These are phyloP conservation scores for Pythium sp. DNA, from an alignment of 352 stramenopile species.

Conservation along the genomic window DNA sequence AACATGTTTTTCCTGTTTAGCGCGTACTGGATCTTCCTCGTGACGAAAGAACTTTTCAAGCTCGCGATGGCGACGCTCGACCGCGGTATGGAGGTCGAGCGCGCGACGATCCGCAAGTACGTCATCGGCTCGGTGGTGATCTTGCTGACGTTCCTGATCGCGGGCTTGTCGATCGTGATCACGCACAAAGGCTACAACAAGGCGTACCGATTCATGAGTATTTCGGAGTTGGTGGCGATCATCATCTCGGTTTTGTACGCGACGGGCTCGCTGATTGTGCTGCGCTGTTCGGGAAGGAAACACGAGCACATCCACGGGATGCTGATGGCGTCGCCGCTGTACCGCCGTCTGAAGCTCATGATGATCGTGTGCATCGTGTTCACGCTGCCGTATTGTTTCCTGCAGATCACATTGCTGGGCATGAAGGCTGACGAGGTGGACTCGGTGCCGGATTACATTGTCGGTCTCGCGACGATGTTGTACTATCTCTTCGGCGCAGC, in stretches of 20 bases:
- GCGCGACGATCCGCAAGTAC: conserved; percentile 50
- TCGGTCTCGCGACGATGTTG: conserved; percentile 53
- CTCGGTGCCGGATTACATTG: conserved; percentile 47
- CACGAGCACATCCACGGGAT: conserved; percentile 71
- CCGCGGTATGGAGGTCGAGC: conserved; percentile 43
- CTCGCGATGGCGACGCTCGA: conserved; percentile 58
- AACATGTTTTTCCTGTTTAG: conserved; percentile 66
- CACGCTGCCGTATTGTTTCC: conserved; percentile 58
- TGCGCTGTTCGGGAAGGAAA: conserved; percentile 49
- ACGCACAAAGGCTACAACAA: conserved; percentile 49
- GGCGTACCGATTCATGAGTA: conserved; percentile 50
- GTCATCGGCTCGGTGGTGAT: conserved; percentile 32
- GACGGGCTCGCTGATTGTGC: conserved; percentile 32
- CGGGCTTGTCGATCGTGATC: conserved; percentile 38
- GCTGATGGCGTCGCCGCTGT: conserved; percentile 65
- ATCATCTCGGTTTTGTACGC: conserved; percentile 54
- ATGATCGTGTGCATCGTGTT: conserved; percentile 65
- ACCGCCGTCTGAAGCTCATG: conserved; percentile 57
- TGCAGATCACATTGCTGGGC: conserved; percentile 48
- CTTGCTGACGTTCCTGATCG: conserved; percentile 29
- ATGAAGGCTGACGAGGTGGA: conserved; percentile 41
- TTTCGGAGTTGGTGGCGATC: conserved; percentile 42
- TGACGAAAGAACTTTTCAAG: conserved; percentile 58
- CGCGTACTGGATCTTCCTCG: conserved; percentile 65
- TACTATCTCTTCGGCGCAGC: conserved; percentile 66